Evolutionary conservation across 257 asterid species (phyloP), one percentile per base, ranked within the genome.

Genomic region (Galeopsis tetrahit): DNA sequence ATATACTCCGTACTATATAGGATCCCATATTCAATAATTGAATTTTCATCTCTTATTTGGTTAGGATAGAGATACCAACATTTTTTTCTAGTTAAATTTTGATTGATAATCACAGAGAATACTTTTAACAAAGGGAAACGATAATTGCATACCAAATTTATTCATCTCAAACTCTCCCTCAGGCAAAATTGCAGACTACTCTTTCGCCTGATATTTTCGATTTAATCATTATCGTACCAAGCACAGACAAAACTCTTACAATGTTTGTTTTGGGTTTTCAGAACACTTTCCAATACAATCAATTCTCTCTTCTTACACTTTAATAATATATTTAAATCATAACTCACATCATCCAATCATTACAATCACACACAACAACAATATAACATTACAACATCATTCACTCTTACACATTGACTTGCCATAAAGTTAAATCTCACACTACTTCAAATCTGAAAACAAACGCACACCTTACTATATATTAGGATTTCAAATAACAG

Each of bases 11-110:
- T n/a, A n/a, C 28, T 21, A 56, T 6, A 31, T 31, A 57, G 28
- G 59, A 53, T 53, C 33, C 10, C 33, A 53, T 14, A 53, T 17
- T 53, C 33, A 48, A 2, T 38, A 14, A 31, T 35, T 6, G 10
- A 66, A 4, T 13, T 66, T n/a, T 40, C 60, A 64, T 44, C 38
- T 51, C 17, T 13, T 46, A 52, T 69, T 53, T 9, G 65, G 64
- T 55, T 34, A 53, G 53, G 36, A 36, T 14, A 63, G 60, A 13
- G 34, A 60, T 63, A 46, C 33, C 4, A 17, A 61, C 48, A 71
- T 10, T 17, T n/a, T 8, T 72, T 7, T 6, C 56, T 52, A 11
- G 14, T 63, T 52, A 21, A 42, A 63, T 4, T 9, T 38, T 17
- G 32, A 21, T 38, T 38, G 35, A 52, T 32, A 72, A 72, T 28